These are phyloP conservation scores for Talaromyces adpressus DNA, from an alignment of 495 filamentous ascomycete species.

Conservation along the genomic window DNA sequence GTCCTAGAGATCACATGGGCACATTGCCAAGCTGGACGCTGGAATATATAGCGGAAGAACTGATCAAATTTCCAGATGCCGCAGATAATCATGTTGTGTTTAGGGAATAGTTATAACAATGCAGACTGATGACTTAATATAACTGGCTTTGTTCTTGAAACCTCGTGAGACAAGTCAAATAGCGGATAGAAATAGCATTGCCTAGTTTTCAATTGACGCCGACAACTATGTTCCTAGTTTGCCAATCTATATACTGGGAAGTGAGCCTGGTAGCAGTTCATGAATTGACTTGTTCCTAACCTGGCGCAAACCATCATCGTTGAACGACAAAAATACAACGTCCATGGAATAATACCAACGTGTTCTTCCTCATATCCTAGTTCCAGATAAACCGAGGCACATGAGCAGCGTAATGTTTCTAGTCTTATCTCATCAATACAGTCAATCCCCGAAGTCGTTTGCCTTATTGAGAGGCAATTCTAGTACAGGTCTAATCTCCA, in stretches of 20 bases:
- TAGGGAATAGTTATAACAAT: no score
- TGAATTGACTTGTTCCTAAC: neutral
- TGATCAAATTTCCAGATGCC: no score
- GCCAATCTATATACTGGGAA: neutral
- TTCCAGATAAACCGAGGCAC: neutral
- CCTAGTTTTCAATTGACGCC: no score
- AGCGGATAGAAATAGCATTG: no score
- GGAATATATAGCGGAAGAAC: no score
- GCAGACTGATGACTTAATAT: no score
- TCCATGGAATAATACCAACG: neutral
- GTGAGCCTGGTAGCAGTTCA: neutral
- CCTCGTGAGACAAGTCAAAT: no score
- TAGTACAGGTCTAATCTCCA: neutral
- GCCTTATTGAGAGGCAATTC: neutral
- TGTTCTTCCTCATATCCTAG: neutral
- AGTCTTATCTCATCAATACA: neutral
- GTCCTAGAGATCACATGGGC: no score
- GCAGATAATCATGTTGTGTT: no score
- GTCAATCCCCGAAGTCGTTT: neutral
- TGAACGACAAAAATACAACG: neutral
- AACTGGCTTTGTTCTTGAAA: no score
- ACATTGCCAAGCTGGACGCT: no score
- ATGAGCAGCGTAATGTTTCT: neutral
- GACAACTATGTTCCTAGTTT: neutral
- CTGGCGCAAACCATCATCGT: neutral